Evolutionary conservation across 441 rosid genomes (phyloP), one percentile per base, ranked within the genome.

Genomic region (Brassica balearica): DNA sequence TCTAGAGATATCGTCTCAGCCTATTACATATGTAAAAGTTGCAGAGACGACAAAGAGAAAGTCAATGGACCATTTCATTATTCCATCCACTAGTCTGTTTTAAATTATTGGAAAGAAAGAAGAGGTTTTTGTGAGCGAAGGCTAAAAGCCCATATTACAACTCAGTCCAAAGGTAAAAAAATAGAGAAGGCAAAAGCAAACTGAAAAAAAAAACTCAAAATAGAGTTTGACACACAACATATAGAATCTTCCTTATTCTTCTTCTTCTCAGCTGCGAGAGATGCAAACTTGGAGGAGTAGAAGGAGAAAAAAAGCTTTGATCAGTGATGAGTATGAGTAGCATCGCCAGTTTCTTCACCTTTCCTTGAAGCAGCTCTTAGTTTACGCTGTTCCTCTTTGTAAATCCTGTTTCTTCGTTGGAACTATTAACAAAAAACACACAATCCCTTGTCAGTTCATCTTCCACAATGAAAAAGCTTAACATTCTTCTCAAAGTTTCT

Each of bases 331-430:
- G 66, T 63, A 74, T 71, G 83, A 79, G 68, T 63, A 6, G 77
- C 87, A 23, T 83, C 88, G 55, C 77, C 88, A 0, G 90, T 88
- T 10, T 78, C 92, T 61, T 84, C 79, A 41, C 38, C 85, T 78
- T 89, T 89, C 46, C 85, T 85, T 9, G 89, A 82, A 43, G 93
- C 98, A n/a, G 98, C 95, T 66, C 98, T 83, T 72, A 93, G 73
- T 79, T 92, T 89, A 22, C 98, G 98, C 80, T 95, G 97, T 84
- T 95, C 99, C 86, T 95, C 99, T 88, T 95, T 95, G 85, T 93
- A 95, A 68, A 95, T 88, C 46, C 96, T 88, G 79, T 95, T 95
- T 81, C 99, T 91, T 55, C 99, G 85, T 80, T 91, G 92, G 79
- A 93, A 95, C 99, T 92, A 90, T 71, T 3, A 82, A 80, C 55